Base-by-base conservation (phyloP, 345 rosid genomes). In the Dipteronia dyeriana region DNA sequence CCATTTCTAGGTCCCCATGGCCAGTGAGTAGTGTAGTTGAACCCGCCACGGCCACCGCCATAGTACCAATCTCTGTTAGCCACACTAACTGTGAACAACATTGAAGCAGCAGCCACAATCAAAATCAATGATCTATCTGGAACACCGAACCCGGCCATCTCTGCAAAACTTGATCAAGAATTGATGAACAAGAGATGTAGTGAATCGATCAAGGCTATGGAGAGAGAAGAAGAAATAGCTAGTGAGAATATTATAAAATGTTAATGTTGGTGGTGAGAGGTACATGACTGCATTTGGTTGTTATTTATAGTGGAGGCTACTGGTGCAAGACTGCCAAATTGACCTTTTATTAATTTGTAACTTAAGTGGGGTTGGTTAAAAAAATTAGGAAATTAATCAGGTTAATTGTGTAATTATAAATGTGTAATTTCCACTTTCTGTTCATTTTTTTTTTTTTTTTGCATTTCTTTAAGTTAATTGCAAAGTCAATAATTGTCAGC, bases 11-110 rank as follows among this genome's bases (percentile, higher is more conserved):
- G 76, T 26, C 79, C 70, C 83, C 79, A 79, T 75, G 79, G 12
- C 71, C 71, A 68, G 31, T 39, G 8, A 74, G 53, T 4, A 9
- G 75, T 70, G 84, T 22, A 1, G 88, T 85, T 85, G 34, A 78
- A 80, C 13, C 63, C 26, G 2, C 25, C 26, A 59, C 26, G 10
- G 5, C 22, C n/a, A 0, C 22, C 22, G 9, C 81, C 75, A 8
- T 64, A 71, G 17, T 69, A 71, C 89, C 86, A 80, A 53, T 77
- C 81, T 70, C 75, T 68, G 66, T 57, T 78, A 11, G 84, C 88
- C 70, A 54, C 31, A 17, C 79, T 13, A 3, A n/a, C 70, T 26
- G 79, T 74, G 63, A 59, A 26, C 73, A 80, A 56, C 70, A 67
- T 53, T 39, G 82, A 82, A 80, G 38, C 74, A 17, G 70, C 76